Conservation (phyloP, 1,284 basidiomycete genomes). For the Gymnopus androsaceus region DNA sequence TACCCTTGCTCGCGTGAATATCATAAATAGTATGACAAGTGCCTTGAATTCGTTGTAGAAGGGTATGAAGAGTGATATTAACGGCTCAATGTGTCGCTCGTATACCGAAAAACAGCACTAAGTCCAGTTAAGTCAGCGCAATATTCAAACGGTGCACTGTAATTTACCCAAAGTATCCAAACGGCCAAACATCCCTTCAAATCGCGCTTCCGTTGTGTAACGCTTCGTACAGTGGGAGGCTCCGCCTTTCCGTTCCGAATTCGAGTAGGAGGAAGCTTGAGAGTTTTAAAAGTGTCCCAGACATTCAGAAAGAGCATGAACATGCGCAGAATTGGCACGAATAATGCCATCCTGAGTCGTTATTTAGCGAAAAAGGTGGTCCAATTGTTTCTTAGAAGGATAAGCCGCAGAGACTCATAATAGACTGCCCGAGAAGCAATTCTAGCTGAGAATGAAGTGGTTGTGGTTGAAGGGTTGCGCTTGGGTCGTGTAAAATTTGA, state of each 20-base stretch:
- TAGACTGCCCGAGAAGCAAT: too few relatives aligned
- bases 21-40: slow-evolving; percentile 66
- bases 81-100: slow-evolving; percentile 61
- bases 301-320: slow-evolving; percentile 77
- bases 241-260: slow-evolving; percentile 51
- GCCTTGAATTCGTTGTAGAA: slow-evolving; percentile 81
- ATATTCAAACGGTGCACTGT: background rate
- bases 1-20: slow-evolving; percentile 73
- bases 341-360: slow-evolving; percentile 55
- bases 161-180: slow-evolving; percentile 80
- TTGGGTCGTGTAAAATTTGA: too few relatives aligned
- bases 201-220: slow-evolving; percentile 73
- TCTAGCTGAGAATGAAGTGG: too few relatives aligned
- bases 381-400: too few relatives aligned
- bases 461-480: too few relatives aligned
- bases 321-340: slow-evolving; percentile 67
- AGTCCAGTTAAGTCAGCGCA: slow-evolving; percentile 2
- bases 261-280: slow-evolving; percentile 65
- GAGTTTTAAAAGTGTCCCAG: slow-evolving; percentile 80
- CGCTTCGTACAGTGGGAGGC: slow-evolving; percentile 61
- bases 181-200: slow-evolving; percentile 81
- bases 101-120: slow-evolving; percentile 66
- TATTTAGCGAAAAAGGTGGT: too few relatives aligned
- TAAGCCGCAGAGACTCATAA: too few relatives aligned
- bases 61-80: slow-evolving; percentile 69